Conservation (phyloP, 2,329 filamentous ascomycete genomes). For the Penicillium oxalicum region DNA sequence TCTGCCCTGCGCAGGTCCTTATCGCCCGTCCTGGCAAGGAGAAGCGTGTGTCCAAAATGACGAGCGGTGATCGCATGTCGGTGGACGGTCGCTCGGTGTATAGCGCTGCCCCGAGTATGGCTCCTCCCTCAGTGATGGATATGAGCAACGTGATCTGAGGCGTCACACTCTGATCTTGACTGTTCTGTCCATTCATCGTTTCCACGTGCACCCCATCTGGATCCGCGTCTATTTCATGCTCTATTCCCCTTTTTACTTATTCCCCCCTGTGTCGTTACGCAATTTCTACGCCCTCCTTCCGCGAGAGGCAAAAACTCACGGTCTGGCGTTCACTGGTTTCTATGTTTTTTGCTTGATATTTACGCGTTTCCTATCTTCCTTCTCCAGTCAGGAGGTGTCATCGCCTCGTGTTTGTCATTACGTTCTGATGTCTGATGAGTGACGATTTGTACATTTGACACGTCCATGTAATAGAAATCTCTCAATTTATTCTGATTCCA, state of each 20-base stretch:
- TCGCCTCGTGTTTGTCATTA: conserved; percentile 20
- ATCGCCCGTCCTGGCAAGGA: conserved; percentile 54
- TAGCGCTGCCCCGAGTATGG: conserved; percentile 39
- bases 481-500: not conserved
- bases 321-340: conserved; percentile 9
- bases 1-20: conserved; percentile 90
- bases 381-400: conserved; percentile 9
- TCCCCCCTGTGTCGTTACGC: not conserved
- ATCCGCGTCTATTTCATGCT: not conserved
- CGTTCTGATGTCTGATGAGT: conserved; percentile 28
- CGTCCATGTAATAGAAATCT: conserved; percentile 20
- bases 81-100: conserved; percentile 37
- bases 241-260: not conserved
- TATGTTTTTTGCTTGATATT: conserved; percentile 8
- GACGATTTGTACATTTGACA: conserved; percentile 23
- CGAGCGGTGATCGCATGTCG: conserved; percentile 41
- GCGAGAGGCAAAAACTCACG: not conserved
- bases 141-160: conserved; percentile 42
- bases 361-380: not conserved
- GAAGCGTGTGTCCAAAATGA: conserved; percentile 33
- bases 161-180: conserved; percentile 33
- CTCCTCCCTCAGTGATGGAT: conserved; percentile 40
- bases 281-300: conserved; percentile 1
- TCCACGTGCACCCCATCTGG: not conserved
- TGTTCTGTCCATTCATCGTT: conserved; percentile 6